Evolutionary conservation across 768 basidiomycete genomes (phyloP).

Genomic region (Rhizopogon vulgaris): DNA sequence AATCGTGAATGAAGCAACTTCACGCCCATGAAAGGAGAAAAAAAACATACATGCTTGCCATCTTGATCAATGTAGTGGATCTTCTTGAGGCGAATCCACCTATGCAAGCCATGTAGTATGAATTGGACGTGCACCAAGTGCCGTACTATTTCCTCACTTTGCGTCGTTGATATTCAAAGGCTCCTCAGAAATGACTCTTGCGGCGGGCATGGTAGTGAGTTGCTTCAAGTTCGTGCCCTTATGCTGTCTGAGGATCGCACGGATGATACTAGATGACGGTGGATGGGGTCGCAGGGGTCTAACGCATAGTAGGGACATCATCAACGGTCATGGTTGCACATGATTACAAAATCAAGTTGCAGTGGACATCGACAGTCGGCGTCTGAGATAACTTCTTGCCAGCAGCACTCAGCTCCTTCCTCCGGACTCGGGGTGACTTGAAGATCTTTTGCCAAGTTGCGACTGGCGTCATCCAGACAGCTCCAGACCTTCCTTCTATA

Average conservation of each 20-base stretch:
- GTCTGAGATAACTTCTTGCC: no score
- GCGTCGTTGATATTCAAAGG: slow-evolving; percentile 52
- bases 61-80: slow-evolving; percentile 75
- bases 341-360: no score
- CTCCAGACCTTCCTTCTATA: no score
- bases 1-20: slow-evolving; percentile 3
- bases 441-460: no score
- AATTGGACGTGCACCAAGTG: background rate
- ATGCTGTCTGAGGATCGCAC: background rate
- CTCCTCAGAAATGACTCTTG: slow-evolving; percentile 47
- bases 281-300: background rate
- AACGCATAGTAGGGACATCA: background rate
- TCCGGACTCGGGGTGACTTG: no score
- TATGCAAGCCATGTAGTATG: slow-evolving; percentile 20
- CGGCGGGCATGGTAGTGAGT: slow-evolving; percentile 26
- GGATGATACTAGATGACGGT: background rate
- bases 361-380: no score
- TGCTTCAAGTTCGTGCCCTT: background rate
- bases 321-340: no score
- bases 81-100: slow-evolving; percentile 83
- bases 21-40: background rate
- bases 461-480: no score
- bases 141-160: slow-evolving; percentile 36
- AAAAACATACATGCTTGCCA: slow-evolving; percentile 55
- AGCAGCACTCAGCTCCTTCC: no score